Conservation (phyloP, 129 eudicot genomes). For the Mikania micrantha region DNA sequence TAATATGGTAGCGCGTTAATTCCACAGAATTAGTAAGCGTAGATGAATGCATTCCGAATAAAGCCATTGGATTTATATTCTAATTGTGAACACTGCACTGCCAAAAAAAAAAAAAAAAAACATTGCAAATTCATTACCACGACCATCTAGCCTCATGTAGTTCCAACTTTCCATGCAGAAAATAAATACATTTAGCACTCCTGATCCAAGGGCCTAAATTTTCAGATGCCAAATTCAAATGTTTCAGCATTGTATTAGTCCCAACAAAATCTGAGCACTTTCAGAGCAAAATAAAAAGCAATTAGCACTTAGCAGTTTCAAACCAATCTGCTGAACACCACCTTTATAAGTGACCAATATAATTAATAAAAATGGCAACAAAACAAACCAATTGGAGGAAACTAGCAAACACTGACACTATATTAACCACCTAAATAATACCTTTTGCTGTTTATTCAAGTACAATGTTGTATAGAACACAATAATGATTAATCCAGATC, state of each 20-base stretch:
- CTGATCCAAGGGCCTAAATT: not conserved
- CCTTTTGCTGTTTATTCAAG: not conserved
- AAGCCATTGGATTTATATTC: conserved; percentile 37
- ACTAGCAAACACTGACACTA: not conserved
- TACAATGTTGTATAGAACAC: not conserved
- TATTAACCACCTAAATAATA: not conserved
- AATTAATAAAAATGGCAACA: not conserved
- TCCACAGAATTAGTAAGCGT: conserved; percentile 29
- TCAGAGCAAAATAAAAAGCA: not conserved
- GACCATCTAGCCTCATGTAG: not conserved
- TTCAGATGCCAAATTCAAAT: not conserved
- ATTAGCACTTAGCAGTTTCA: not conserved
- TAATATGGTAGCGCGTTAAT: conserved; percentile 14
- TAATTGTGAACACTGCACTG: conserved; percentile 5
- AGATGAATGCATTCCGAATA: conserved; percentile 33
- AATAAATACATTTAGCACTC: not conserved
- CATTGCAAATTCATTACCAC: not conserved
- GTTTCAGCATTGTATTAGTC: not conserved
- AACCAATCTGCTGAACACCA: not conserved
- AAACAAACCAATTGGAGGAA: not conserved
- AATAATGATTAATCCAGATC: not conserved
- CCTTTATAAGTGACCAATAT: not conserved
- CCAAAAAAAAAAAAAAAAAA: conserved; percentile 5
- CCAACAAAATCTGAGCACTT: not conserved
- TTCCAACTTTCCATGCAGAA: not conserved